Evolutionary conservation across 257 asterid species (phyloP), one percentile per base, ranked within the genome.

Genomic region (Verbena officinalis): DNA sequence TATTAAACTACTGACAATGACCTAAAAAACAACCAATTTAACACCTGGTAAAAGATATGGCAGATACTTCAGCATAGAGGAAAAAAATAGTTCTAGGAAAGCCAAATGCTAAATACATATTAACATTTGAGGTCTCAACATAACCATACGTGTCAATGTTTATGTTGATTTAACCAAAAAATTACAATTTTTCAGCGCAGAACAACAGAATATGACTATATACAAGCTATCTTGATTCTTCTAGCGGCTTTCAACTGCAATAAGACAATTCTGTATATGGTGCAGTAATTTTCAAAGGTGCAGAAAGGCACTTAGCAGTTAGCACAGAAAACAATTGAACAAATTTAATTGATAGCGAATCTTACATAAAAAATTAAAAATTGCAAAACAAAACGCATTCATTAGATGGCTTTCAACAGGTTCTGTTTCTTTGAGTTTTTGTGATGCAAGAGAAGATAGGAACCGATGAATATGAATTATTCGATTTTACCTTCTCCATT

Each of bases 401-500:
- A 40, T 59, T 15, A 42, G 38, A 19, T 27, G 57, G 55, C 27
- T 22, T 34, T 4, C 17, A 23, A 22, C 69, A 61, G 31, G 17
- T 12, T 13, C 21, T 62, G 13, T 62, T 31, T 14, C 13, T 8
- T 14, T 19, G 31, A 3, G 33, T 31, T 43, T 30, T 8, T 27
- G 44, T 22, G 39, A 15, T n/a, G 43, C 20, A 49, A 24, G 17
- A 15, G 22, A 33, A 34, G 13, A 20, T 16, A 21, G 40, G 60
- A 64, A n/a, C 15, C 14, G 24, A 20, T 15, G 33, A 3, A 5
- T 39, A 52, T 0, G 51, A 70, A 33, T 30, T 7, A 14, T 39
- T 56, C 7, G 57, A 62, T 68, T 46, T 11, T 86, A 94, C 99
- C 99, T 86, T 94, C 99, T 34, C 99, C 99, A 79, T 84, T 88